A percentile compares a stretch with the other conserved stretches of the same genome.
phyloP scores from a whole-genome alignment of 306 rosid genomes.

The Lathyrus tuberosus region DNA sequence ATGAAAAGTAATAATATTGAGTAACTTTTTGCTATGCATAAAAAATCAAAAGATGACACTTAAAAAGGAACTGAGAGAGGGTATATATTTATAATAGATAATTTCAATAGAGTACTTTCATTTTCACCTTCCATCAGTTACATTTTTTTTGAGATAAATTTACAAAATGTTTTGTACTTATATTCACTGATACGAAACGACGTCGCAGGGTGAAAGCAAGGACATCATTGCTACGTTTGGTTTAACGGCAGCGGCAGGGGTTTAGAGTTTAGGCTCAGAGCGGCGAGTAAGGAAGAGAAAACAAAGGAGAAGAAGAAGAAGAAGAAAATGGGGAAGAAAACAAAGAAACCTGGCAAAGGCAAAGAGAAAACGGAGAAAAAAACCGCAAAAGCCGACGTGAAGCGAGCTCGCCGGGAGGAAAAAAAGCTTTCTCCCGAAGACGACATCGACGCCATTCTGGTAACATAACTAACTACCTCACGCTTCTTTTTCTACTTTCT shows the following conservation, averaged over 20 bases:
- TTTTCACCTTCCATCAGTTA: too few relatives aligned
- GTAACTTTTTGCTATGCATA: too few relatives aligned
- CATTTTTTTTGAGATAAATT: too few relatives aligned
- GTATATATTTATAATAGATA: too few relatives aligned
- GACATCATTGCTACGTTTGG: not conserved
- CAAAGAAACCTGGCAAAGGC: slow-evolving; percentile 93
- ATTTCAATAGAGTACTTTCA: too few relatives aligned
- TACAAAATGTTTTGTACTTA: too few relatives aligned
- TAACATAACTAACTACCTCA: slow-evolving; percentile 4
- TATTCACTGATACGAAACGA: too few relatives aligned
- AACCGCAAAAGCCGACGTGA: slow-evolving; percentile 85
- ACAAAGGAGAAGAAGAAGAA: not conserved
- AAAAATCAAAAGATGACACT: too few relatives aligned
- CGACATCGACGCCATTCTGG: slow-evolving; percentile 94
- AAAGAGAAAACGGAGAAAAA: slow-evolving; percentile 91
- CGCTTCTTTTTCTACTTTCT: not conserved
- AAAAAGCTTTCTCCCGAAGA: slow-evolving; percentile 97
- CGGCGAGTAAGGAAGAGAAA: not conserved
- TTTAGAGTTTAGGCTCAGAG: not conserved
- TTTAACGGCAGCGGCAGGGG: not conserved
- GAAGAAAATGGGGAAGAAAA: slow-evolving; percentile 84
- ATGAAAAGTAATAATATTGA: too few relatives aligned
- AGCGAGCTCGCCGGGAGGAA: slow-evolving; percentile 80
- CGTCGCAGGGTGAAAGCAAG: not conserved
- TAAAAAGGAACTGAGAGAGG: too few relatives aligned